Percentiles rank a stretch among this genome's conserved stretches.
Conservation (phyloP, 352 stramenopile genomes). For the Globisporangium splendens region DNA sequence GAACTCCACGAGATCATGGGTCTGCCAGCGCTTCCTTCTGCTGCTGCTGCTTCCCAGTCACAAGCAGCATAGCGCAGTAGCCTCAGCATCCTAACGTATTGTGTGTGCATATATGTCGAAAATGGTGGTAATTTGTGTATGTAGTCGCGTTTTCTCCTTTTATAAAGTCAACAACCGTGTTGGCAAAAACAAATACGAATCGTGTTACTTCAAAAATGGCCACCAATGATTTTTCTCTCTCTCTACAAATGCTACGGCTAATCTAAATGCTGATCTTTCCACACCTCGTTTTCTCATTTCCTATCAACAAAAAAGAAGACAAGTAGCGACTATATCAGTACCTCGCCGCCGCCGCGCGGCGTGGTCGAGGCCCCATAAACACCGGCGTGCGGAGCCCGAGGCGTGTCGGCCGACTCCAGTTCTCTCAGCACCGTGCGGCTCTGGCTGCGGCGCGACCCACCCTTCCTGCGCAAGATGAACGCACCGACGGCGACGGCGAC, state of each 20-base stretch:
- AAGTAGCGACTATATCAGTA: slow-evolving; percentile 7
- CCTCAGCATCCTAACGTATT: no score
- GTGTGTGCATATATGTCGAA: no score
- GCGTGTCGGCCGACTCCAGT: slow-evolving; percentile 25
- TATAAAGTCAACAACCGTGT: no score
- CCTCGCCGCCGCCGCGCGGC: slow-evolving; percentile 2
- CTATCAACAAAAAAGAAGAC: background rate
- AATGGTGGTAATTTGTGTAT: no score
- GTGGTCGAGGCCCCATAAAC: slow-evolving; percentile 7
- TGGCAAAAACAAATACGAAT: no score
- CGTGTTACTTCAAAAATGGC: no score
- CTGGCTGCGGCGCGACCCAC: slow-evolving; percentile 6
- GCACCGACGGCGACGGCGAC: slow-evolving; percentile 12
- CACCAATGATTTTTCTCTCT: no score
- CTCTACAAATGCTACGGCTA: no score
- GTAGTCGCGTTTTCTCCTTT: no score
- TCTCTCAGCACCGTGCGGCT: slow-evolving; percentile 3
- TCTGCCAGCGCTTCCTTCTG: slow-evolving; percentile 21
- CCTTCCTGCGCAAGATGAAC: slow-evolving; percentile 10
- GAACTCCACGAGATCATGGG: slow-evolving; percentile 81
- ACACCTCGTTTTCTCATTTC: no score
- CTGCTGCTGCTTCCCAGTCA: background rate
- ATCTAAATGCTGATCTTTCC: no score
- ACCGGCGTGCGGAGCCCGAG: slow-evolving; percentile 13
- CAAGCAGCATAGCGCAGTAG: background rate